phyloP scores from a whole-genome alignment of 495 filamentous ascomycete species.

The Neurospora terricola region DNA sequence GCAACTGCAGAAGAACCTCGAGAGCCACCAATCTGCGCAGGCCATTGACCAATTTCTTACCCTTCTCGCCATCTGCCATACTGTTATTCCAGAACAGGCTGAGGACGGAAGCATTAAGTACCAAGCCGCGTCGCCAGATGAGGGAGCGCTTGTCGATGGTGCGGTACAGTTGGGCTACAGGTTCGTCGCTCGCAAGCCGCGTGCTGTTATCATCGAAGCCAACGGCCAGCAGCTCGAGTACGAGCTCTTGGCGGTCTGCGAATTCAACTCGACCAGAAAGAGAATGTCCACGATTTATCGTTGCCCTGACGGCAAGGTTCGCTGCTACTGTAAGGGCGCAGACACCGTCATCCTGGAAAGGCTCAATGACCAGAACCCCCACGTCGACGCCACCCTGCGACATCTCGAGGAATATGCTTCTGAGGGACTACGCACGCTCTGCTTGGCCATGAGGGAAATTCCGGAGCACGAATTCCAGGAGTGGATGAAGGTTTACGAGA shows the following conservation, averaged over 20 bases:
- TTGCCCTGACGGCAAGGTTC: conserved; percentile 90
- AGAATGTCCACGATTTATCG: conserved; percentile 96
- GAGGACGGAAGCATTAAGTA: conserved; percentile 83
- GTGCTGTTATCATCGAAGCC: conserved; percentile 69
- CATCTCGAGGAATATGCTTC: conserved; percentile 98
- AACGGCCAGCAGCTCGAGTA: conserved; percentile 67
- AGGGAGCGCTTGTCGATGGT: conserved; percentile 92
- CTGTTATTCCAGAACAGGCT: conserved; percentile 85
- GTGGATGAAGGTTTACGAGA: conserved; percentile 83
- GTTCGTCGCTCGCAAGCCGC: conserved; percentile 83
- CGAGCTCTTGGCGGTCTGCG: conserved; percentile 89
- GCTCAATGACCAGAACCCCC: conserved; percentile 66
- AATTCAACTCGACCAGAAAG: conserved; percentile 98
- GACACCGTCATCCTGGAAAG: conserved; percentile 96
- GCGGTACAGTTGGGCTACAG: conserved; percentile 76
- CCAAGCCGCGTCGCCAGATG: conserved; percentile 94
- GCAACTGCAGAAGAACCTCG: conserved; percentile 58
- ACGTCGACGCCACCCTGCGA: conserved; percentile 75
- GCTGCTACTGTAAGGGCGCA: conserved; percentile 91
- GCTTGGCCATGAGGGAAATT: conserved; percentile 89
- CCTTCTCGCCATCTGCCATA: conserved; percentile 86
- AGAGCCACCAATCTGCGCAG: conserved; percentile 53
- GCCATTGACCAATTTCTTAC: conserved; percentile 85
- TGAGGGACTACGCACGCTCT: conserved; percentile 90
- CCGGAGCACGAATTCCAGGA: conserved; percentile 83